Base-by-base conservation (phyloP, 768 basidiomycete species). In the Suillus ampliporus region DNA sequence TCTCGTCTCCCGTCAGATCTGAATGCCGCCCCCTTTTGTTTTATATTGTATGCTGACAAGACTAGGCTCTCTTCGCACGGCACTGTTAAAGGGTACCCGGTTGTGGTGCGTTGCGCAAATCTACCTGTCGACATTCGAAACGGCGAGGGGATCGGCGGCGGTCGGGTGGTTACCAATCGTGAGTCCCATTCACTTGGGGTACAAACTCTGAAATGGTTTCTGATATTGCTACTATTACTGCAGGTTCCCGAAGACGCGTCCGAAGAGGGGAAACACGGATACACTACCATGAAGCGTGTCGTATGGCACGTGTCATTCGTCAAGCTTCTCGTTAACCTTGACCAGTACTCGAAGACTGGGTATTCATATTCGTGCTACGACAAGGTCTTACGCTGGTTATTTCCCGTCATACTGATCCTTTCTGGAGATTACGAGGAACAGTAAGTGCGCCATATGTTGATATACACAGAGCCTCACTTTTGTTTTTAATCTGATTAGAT, bases 11-110 rank as follows among this genome's bases (percentile, higher is more conserved):
- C 6, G n/a, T 10, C n/a, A 7, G 10, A 57, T 11, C n/a, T 41
- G 4, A 38, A 56, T 21, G n/a, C 54, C 4, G 54, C 17, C 26
- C 74, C 76, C 0, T 64, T 78, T 13, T 62, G 64, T 5, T 69
- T 77, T 28, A 75, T 79, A 37, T 44, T 81, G 0, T 82, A 79
- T 70, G 77, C 70, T 0, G 69, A 71, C 52, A 68, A 68, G 37
- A 70, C 69, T 6, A 61, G 47, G 31, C 66, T 72, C 3, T 72
- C 69, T 0, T 64, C 64, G 0, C 65, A 65, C 28, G 68, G 69
- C 4, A 66, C 65, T 6, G 57, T 15, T 6, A 62, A 68, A 37
- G 70, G 67, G 6, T 68, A 71, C 47, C 69, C 69, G 0, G 60
- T 70, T 0, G 51, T 72, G 11, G 66, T 60, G 2, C 48, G 66